phyloP scores from a whole-genome alignment of 176 grass and related monocot species.

The Rhynchospora breviuscula region DNA sequence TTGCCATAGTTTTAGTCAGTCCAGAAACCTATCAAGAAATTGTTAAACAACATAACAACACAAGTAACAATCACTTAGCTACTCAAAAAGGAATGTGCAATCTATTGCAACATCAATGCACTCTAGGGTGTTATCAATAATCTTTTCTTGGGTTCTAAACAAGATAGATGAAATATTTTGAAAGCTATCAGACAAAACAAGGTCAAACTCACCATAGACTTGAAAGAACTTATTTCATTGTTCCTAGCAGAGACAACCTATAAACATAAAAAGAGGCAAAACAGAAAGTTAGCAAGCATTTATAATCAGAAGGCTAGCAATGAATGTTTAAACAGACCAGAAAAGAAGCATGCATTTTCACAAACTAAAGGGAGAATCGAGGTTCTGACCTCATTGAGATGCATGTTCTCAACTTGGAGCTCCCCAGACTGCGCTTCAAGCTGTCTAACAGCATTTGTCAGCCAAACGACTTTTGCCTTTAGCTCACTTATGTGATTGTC shows the following conservation, averaged over 20 bases:
- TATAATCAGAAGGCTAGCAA: constrained; percentile 9
- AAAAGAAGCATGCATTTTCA: constrained; percentile 1
- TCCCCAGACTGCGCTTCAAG: constrained; percentile 57
- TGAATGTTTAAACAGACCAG: background rate
- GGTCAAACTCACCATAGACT: constrained; percentile 24
- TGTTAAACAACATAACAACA: constrained; percentile 15
- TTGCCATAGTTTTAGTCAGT: constrained; percentile 25
- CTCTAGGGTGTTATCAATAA: background rate
- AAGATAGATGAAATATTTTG: background rate
- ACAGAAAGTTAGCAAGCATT: background rate
- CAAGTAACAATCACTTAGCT: background rate
- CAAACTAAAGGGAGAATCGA: constrained; percentile 4
- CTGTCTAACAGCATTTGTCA: constrained; percentile 54
- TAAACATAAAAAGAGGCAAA: constrained; percentile 25
- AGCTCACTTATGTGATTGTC: constrained; percentile 54
- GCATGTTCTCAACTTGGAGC: constrained; percentile 51
- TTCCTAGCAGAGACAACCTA: constrained; percentile 58
- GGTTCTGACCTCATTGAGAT: constrained; percentile 35
- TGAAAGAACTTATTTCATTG: constrained; percentile 22
- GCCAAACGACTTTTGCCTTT: constrained; percentile 77
- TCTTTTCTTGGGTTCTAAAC: background rate
- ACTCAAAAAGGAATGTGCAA: background rate
- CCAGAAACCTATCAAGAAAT: constrained; percentile 31
- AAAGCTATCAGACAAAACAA: background rate
- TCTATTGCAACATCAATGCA: background rate